phyloP scores from a whole-genome alignment of 352 stramenopile genomes.

The Globisporangium iwayamae region DNA sequence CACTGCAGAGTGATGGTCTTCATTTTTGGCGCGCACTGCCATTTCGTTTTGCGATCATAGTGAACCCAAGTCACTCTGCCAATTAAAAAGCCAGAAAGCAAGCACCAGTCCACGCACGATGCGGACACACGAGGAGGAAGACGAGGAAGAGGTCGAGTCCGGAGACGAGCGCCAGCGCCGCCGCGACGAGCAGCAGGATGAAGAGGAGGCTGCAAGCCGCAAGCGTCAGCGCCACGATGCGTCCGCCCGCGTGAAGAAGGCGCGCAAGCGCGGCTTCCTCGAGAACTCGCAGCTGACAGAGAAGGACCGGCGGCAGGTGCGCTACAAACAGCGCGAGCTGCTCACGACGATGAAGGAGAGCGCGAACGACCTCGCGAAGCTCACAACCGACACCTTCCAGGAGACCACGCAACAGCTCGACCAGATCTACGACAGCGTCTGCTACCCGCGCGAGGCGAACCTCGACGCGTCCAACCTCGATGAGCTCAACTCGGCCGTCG shows the following conservation, averaged over 20 bases:
- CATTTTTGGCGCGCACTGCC: background rate
- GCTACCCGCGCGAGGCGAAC: slow-evolving; percentile 79
- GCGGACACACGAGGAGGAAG: background rate
- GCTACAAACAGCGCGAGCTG: slow-evolving; percentile 74
- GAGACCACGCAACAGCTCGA: slow-evolving; percentile 61
- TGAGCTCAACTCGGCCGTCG: slow-evolving; percentile 72
- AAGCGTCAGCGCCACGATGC: slow-evolving; percentile 14
- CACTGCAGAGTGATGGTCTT: background rate
- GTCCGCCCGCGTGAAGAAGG: slow-evolving; percentile 18
- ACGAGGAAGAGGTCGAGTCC: background rate
- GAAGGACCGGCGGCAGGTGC: slow-evolving; percentile 65
- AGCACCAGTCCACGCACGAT: background rate
- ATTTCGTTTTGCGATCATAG: background rate
- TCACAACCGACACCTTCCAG: slow-evolving; percentile 57
- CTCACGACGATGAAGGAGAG: slow-evolving; percentile 73
- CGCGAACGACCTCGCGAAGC: slow-evolving; percentile 56
- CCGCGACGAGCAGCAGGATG: slow-evolving; percentile 8
- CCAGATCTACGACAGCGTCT: slow-evolving; percentile 75
- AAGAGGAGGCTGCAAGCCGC: background rate
- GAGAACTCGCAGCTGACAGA: slow-evolving; percentile 66
- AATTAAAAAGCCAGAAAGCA: background rate
- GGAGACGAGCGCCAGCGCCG: slow-evolving; percentile 4
- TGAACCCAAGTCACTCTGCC: background rate
- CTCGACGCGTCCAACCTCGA: slow-evolving; percentile 79
- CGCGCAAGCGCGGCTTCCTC: slow-evolving; percentile 46